phyloP scores from a whole-genome alignment of 176 grass and related monocot species.

The Poa pratensis region DNA sequence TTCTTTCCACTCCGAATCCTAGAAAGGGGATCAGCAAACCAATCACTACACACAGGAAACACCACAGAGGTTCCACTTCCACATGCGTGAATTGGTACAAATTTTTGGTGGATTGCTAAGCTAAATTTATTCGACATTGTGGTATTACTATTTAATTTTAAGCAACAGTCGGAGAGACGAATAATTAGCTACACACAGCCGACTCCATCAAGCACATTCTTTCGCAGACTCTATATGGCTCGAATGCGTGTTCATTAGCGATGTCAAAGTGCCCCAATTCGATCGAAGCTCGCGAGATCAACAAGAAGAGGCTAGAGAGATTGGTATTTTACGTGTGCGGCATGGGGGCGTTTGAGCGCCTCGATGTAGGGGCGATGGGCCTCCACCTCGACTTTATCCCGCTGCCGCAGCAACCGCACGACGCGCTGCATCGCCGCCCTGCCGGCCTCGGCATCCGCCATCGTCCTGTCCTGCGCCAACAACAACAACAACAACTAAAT shows the following conservation, averaged over 20 bases:
- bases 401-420: conserved; percentile 51
- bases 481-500: conserved; percentile 17
- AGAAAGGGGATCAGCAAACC: conserved; percentile 25
- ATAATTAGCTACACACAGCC: neutral
- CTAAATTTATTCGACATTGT: neutral
- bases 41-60: conserved; percentile 16
- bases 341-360: conserved; percentile 71
- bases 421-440: conserved; percentile 63
- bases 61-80: conserved; percentile 18
- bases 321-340: conserved; percentile 60
- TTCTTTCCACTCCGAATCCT: conserved; percentile 93
- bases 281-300: neutral
- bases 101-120: neutral
- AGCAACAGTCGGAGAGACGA: neutral
- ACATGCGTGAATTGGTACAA: neutral
- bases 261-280: neutral
- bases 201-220: conserved; percentile 1
- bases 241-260: neutral
- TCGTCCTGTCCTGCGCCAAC: conserved; percentile 63
- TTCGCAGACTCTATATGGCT: neutral
- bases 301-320: conserved; percentile 30
- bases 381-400: conserved; percentile 77
- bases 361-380: conserved; percentile 79
- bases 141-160: neutral
- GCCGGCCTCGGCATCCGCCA: conserved; percentile 65